Conservation (phyloP, 768 basidiomycete genomes). For the Baorangia bicolor region DNA sequence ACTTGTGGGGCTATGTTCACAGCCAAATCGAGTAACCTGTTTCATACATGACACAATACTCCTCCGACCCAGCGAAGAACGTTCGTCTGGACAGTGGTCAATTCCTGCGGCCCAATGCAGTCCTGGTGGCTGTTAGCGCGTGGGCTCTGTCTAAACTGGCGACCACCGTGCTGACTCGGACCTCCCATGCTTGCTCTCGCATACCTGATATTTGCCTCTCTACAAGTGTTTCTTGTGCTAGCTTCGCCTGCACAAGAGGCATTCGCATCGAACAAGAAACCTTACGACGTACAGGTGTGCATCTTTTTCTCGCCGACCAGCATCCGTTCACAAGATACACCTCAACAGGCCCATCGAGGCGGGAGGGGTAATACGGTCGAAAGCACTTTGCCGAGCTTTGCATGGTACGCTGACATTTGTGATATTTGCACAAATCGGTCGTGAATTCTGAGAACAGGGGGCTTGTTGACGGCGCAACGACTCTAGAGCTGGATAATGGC, state of each 20-base stretch:
- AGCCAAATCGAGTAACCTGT: constrained; percentile 23
- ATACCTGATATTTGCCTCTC: constrained; percentile 8
- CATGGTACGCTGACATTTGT: constrained; percentile 48
- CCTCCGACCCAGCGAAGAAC: constrained; percentile 18
- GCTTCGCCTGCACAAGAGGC: constrained; percentile 31
- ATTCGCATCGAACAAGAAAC: constrained; percentile 24
- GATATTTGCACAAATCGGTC: constrained; percentile 8
- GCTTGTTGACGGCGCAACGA: constrained; percentile 71
- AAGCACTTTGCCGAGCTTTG: constrained; percentile 72
- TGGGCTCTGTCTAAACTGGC: neutral
- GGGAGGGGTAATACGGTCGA: constrained; percentile 75
- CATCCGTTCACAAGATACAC: constrained; percentile 6
- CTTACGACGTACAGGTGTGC: constrained; percentile 53
- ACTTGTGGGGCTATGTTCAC: neutral
- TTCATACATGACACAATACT: neutral
- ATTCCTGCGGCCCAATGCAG: constrained; percentile 17
- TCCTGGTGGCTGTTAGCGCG: too few species aligned
- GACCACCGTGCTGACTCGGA: neutral
- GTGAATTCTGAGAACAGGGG: constrained; percentile 46
- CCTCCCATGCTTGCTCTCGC: constrained; percentile 15
- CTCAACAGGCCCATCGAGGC: constrained; percentile 65
- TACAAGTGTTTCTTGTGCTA: constrained; percentile 11
- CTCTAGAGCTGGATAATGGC: constrained; percentile 77
- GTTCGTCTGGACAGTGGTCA: constrained; percentile 30
- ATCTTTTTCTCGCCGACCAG: neutral